phyloP scores from a whole-genome alignment of 106 monocot species.

The Acorus gramineus region DNA sequence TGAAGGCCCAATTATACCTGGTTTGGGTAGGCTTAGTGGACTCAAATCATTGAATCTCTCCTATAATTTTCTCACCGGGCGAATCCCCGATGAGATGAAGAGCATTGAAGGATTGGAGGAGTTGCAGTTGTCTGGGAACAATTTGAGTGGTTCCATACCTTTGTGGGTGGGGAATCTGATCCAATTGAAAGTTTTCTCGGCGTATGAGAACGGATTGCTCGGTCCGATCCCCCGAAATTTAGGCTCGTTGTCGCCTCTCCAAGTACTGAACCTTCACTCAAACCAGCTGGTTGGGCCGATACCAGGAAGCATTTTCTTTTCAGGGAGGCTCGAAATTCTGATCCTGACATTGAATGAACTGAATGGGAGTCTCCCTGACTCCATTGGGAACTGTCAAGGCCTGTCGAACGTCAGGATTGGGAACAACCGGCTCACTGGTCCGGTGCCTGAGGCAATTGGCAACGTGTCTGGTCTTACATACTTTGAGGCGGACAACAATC shows the following conservation, averaged over 20 bases:
- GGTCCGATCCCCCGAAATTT: constrained; percentile 55
- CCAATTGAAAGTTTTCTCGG: constrained; percentile 47
- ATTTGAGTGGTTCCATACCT: constrained; percentile 44
- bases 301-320: constrained; percentile 58
- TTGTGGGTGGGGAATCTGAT: constrained; percentile 39
- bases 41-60: constrained; percentile 62
- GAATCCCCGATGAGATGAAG: constrained; percentile 43
- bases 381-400: constrained; percentile 36
- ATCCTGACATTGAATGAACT: constrained; percentile 58
- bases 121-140: constrained; percentile 69
- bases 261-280: constrained; percentile 75
- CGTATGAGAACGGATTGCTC: constrained; percentile 52
- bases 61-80: constrained; percentile 46
- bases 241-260: constrained; percentile 41
- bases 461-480: constrained; percentile 56
- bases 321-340: constrained; percentile 48
- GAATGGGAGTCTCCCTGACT: constrained; percentile 44
- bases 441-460: constrained; percentile 46
- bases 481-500: constrained; percentile 63
- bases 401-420: constrained; percentile 71
- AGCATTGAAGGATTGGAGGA: constrained; percentile 40
- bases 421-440: constrained; percentile 46
- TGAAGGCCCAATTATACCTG: constrained; percentile 33
- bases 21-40: constrained; percentile 20
- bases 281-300: constrained; percentile 65